These are phyloP conservation scores for Picea sitchensis DNA, from an alignment of 75 land plant genomes.

Conservation along the genomic window DNA sequence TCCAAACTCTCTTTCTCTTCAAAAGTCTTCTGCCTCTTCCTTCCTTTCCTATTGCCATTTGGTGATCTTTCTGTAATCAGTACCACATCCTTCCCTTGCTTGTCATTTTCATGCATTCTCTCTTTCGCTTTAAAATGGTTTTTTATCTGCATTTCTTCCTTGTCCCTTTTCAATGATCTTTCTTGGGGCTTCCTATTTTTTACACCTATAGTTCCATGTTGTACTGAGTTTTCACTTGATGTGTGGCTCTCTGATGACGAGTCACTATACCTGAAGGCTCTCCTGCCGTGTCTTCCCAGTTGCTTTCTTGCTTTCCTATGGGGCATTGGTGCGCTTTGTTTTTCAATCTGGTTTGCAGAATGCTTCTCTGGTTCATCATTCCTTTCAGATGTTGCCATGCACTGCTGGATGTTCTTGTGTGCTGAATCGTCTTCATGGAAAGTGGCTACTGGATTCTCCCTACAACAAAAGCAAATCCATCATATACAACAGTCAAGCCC, in stretches of 20 bases:
- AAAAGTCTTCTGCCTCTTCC: neutral
- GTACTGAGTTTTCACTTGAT: neutral
- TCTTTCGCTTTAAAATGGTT: no score
- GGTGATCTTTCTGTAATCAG: neutral
- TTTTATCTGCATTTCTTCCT: neutral
- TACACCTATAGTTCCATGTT: neutral
- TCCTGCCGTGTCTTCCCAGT: neutral
- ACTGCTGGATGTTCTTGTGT: neutral
- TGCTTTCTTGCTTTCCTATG: constrained; percentile 5
- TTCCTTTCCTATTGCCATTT: neutral
- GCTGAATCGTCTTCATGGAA: neutral
- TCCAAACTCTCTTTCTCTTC: neutral
- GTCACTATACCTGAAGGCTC: constrained; percentile 8
- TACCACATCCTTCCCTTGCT: neutral
- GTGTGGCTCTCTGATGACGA: constrained; percentile 18
- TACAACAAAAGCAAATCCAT: neutral
- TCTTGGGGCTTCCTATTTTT: neutral
- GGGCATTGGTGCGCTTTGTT: neutral
- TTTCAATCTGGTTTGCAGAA: neutral
- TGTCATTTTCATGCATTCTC: neutral
- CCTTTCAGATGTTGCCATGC: neutral
- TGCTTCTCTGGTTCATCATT: neutral
- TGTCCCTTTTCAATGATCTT: neutral
- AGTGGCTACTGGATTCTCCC: neutral
- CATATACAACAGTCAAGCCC: neutral